These are phyloP conservation scores for Pichia inconspicua DNA, from an alignment of 1,139 yeast species.

Conservation along the genomic window DNA sequence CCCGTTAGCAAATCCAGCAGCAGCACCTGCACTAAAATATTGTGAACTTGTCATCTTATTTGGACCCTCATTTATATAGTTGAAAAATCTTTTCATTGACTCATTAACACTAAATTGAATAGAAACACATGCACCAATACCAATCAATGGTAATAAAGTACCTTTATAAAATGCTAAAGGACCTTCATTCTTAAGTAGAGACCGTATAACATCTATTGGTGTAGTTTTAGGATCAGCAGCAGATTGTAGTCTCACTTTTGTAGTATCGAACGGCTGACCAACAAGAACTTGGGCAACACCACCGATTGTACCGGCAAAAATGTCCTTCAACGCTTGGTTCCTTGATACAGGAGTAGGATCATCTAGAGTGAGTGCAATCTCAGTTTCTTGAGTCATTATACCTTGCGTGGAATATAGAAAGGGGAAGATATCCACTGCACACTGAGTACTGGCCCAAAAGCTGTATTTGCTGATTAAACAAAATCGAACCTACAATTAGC, in stretches of 20 bases:
- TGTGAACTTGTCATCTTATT: conserved; percentile 35
- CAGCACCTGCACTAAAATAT: conserved; percentile 73
- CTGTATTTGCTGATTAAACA: too few relatives aligned
- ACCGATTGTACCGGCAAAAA: conserved; percentile 86
- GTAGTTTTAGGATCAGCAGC: conserved; percentile 60
- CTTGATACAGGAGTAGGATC: conserved; percentile 13
- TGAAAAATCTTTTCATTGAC: conserved; percentile 75
- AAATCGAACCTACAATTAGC: too few relatives aligned
- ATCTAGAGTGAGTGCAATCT: conserved; percentile 30
- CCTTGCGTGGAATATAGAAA: not conserved
- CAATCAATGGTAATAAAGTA: conserved; percentile 61
- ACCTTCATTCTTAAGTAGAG: conserved; percentile 69
- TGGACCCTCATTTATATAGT: conserved; percentile 24
- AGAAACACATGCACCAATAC: conserved; percentile 83
- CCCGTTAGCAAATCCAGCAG: conserved; percentile 85
- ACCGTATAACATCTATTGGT: conserved; percentile 67
- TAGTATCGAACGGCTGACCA: conserved; percentile 96
- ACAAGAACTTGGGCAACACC: conserved; percentile 90
- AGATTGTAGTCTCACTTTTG: conserved; percentile 83
- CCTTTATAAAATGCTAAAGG: conserved; percentile 52
- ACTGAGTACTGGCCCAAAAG: too few relatives aligned
- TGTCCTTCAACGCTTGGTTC: conserved; percentile 65
- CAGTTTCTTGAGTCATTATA: conserved; percentile 35
- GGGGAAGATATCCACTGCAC: too few relatives aligned
- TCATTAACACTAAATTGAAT: conserved; percentile 88